These are phyloP conservation scores for Peronospora farinosa DNA, from an alignment of 352 stramenopile species.

Conservation along the genomic window DNA sequence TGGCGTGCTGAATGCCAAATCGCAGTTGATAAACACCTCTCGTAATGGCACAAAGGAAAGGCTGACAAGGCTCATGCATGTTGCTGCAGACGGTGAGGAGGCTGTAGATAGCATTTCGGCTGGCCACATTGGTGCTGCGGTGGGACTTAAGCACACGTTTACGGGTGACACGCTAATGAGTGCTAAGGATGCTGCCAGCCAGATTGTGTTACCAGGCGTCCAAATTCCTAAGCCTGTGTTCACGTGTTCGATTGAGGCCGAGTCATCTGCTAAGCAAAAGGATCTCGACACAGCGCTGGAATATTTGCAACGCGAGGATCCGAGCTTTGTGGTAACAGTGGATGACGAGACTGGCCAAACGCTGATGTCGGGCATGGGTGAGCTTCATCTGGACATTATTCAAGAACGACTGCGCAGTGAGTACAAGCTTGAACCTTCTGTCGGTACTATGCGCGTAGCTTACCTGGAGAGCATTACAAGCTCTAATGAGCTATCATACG, in stretches of 20 bases:
- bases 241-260: slow-evolving; percentile 87
- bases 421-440: slow-evolving; percentile 81
- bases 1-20: slow-evolving; percentile 76
- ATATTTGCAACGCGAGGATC: slow-evolving; percentile 88
- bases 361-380: slow-evolving; percentile 94
- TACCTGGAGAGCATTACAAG: slow-evolving; percentile 85
- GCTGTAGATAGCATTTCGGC: slow-evolving; percentile 80
- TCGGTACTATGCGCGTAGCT: slow-evolving; percentile 85
- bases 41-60: slow-evolving; percentile 49
- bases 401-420: slow-evolving; percentile 86
- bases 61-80: slow-evolving; percentile 78
- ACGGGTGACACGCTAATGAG: slow-evolving; percentile 92
- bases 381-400: slow-evolving; percentile 93
- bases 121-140: slow-evolving; percentile 88
- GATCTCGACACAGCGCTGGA: slow-evolving; percentile 81
- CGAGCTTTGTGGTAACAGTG: slow-evolving; percentile 92
- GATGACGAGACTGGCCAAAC: slow-evolving; percentile 97
- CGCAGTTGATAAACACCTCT: slow-evolving; percentile 73
- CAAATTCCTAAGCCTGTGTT: slow-evolving; percentile 84
- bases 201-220: slow-evolving; percentile 49
- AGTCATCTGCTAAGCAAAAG: slow-evolving; percentile 79
- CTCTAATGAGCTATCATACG: slow-evolving; percentile 33
- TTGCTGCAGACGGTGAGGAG: slow-evolving; percentile 86
- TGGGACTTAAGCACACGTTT: slow-evolving; percentile 89
- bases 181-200: slow-evolving; percentile 42